These are phyloP conservation scores for Ustilago sp. DNA, from an alignment of 1,284 basidiomycete genomes.

Conservation along the genomic window DNA sequence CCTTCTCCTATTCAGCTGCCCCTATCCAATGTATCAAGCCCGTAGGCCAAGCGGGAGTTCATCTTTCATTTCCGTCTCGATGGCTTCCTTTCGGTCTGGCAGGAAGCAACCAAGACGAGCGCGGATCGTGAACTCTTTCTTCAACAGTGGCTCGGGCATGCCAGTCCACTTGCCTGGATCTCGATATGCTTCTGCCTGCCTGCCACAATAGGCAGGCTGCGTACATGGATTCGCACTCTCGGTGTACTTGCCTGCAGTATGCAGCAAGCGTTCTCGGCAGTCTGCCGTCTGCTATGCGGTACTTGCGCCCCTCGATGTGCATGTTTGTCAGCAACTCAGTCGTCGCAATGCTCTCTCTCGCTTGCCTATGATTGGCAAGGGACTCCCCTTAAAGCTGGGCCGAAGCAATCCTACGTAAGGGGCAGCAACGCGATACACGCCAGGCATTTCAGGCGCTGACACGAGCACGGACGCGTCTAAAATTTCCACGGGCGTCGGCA, in stretches of 20 bases:
- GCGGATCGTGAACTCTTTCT: conserved; percentile 13
- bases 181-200: conserved; percentile 1
- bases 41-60: not conserved
- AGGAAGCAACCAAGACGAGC: conserved; percentile 5
- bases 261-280: not conserved
- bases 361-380: not conserved
- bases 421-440: conserved; percentile 18
- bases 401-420: conserved; percentile 28
- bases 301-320: not conserved
- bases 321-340: not conserved
- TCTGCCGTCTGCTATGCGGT: not conserved
- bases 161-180: not conserved
- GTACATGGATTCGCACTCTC: not conserved
- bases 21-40: conserved; percentile 4
- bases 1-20: conserved; percentile 1
- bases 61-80: conserved; percentile 38
- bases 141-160: not conserved
- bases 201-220: conserved; percentile 7
- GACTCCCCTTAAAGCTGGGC: conserved; percentile 7
- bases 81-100: conserved; percentile 15
- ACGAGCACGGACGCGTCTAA: not conserved
- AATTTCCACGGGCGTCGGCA: not conserved
- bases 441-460: conserved; percentile 1
- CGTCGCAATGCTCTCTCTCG: not conserved
- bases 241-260: conserved; percentile 1